phyloP scores from a whole-genome alignment of 768 basidiomycete genomes.

The Auricularia auricula-judae region DNA sequence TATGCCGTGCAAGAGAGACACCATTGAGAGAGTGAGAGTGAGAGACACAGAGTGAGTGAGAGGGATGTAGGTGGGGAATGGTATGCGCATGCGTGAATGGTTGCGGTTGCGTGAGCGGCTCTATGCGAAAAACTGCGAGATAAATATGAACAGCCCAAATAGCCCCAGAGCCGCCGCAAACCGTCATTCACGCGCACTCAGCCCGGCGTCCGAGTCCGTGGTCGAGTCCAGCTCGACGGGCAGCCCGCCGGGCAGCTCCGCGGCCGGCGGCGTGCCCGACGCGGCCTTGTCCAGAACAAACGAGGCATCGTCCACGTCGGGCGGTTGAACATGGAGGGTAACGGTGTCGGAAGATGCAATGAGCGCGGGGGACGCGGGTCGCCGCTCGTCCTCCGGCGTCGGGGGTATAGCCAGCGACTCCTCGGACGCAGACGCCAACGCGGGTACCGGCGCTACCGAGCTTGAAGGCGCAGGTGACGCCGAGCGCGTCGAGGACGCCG shows the following conservation, averaged over 20 bases:
- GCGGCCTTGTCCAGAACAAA: background rate
- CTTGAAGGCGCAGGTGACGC: background rate
- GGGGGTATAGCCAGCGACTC: background rate
- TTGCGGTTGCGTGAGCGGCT: no score
- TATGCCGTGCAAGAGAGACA: no score
- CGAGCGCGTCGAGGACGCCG: background rate
- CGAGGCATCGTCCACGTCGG: background rate
- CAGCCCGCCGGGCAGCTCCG: background rate
- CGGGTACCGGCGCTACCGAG: background rate
- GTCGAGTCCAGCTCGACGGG: background rate
- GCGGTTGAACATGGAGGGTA: background rate
- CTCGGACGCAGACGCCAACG: background rate
- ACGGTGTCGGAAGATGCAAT: background rate
- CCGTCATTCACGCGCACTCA: background rate
- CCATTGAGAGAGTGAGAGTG: no score
- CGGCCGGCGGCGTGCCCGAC: background rate
- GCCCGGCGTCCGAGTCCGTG: background rate
- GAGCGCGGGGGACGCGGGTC: background rate
- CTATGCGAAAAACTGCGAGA: background rate
- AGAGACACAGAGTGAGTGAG: no score
- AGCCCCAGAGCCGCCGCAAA: slow-evolving; percentile 1
- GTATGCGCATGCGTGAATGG: no score
- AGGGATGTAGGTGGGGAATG: no score
- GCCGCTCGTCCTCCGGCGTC: background rate
- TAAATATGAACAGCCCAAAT: slow-evolving; percentile 1